Conservation (phyloP, 257 asterid genomes). For the Mitragyna speciosa region DNA sequence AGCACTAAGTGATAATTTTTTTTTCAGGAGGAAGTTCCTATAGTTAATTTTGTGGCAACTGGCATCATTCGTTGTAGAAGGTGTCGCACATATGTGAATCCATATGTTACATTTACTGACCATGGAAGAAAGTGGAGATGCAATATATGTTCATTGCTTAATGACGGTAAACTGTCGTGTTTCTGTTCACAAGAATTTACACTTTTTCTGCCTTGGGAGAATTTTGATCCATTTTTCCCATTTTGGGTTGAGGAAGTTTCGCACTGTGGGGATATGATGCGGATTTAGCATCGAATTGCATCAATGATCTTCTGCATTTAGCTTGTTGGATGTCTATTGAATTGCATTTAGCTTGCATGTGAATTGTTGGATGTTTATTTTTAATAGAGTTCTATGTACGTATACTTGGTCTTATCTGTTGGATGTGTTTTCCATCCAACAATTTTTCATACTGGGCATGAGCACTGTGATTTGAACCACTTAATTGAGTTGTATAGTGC, state of each 20-base stretch:
- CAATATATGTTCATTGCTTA: slow-evolving; percentile 73
- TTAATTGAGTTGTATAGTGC: not conserved
- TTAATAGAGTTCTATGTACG: not conserved
- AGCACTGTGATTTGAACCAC: not conserved
- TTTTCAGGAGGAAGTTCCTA: slow-evolving; percentile 85
- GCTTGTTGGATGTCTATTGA: too few species aligned
- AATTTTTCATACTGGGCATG: not conserved
- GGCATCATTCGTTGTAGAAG: slow-evolving; percentile 86
- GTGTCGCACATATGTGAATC: slow-evolving; percentile 88
- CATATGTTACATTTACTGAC: slow-evolving; percentile 69
- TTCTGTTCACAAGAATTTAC: not conserved
- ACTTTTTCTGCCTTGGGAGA: not conserved
- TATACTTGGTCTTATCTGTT: not conserved
- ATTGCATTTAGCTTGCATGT: not conserved
- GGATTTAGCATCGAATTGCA: not conserved
- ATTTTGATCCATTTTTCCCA: not conserved
- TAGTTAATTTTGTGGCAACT: slow-evolving; percentile 70
- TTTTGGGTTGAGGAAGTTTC: slow-evolving; percentile 5
- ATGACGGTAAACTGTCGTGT: slow-evolving; percentile 55
- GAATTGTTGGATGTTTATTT: not conserved
- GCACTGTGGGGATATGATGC: not conserved
- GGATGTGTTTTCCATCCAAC: not conserved
- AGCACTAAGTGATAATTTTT: slow-evolving; percentile 21
- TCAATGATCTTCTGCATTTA: not conserved
- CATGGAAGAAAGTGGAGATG: slow-evolving; percentile 91